These are phyloP conservation scores for Talaromyces sp. DNA, from an alignment of 2,329 filamentous ascomycete genomes.

Conservation along the genomic window DNA sequence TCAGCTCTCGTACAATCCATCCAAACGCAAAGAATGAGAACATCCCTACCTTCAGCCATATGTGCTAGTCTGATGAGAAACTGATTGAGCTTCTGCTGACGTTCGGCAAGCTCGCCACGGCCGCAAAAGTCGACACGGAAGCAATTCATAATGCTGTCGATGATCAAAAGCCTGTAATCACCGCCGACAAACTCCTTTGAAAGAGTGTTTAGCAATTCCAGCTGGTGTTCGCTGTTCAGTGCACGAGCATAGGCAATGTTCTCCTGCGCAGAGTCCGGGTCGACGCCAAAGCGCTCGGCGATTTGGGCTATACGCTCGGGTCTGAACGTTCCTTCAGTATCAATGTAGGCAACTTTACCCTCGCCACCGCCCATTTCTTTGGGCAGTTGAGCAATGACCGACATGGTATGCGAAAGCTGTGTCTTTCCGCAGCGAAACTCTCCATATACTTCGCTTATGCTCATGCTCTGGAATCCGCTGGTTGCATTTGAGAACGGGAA, in stretches of 20 bases:
- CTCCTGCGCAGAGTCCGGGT: constrained; percentile 57
- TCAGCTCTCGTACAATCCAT: background rate
- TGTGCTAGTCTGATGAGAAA: constrained; percentile 61
- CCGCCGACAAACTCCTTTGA: constrained; percentile 58
- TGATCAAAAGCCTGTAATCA: constrained; percentile 62
- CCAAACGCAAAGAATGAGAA: background rate
- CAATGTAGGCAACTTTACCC: constrained; percentile 66
- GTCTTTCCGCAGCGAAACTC: constrained; percentile 60
- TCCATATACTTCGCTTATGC: constrained; percentile 54
- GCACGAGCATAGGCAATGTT: constrained; percentile 64
- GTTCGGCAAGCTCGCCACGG: constrained; percentile 63
- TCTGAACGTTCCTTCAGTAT: constrained; percentile 63
- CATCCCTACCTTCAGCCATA: constrained; percentile 55
- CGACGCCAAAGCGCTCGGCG: constrained; percentile 60
- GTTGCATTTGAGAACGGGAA: background rate
- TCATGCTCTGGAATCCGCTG: constrained; percentile 66
- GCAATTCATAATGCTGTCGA: constrained; percentile 67
- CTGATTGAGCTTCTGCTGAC: constrained; percentile 64
- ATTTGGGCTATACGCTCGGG: constrained; percentile 65
- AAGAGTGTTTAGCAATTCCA: constrained; percentile 60
- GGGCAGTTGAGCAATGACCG: constrained; percentile 56
- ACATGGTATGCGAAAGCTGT: constrained; percentile 65
- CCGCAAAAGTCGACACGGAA: constrained; percentile 65
- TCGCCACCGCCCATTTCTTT: constrained; percentile 61
- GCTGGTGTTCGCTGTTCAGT: constrained; percentile 62